Evolutionary conservation across 257 asterid species (phyloP).

Genomic region (Solanum pinnatisectum): DNA sequence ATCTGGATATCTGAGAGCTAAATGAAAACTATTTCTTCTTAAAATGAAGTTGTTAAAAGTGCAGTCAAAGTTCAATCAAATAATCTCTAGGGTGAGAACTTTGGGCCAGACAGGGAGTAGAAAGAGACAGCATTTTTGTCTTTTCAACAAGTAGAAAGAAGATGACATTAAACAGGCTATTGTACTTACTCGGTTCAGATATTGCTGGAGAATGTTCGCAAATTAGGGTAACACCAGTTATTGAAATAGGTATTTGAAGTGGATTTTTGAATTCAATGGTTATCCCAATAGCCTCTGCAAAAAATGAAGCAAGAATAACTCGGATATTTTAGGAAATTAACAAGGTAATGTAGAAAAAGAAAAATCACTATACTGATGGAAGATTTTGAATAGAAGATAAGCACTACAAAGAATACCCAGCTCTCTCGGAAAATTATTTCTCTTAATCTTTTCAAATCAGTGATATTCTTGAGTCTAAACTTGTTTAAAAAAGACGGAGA

Average conservation of each 20-base stretch:
- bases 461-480: not conserved
- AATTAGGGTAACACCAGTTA: conserved; percentile 63
- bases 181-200: conserved; percentile 42
- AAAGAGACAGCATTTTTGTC: not conserved
- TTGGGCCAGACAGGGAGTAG: not conserved
- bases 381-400: not conserved
- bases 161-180: not conserved
- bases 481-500: not conserved
- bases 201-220: conserved; percentile 67
- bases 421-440: not conserved
- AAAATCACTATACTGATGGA: not conserved
- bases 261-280: conserved; percentile 77
- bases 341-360: conserved; percentile 8
- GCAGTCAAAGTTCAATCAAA: not conserved
- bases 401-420: not conserved
- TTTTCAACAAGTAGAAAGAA: not conserved
- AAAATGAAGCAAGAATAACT: conserved; percentile 9
- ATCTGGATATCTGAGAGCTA: not conserved
- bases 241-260: conserved; percentile 79
- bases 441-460: not conserved
- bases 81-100: not conserved
- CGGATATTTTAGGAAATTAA: conserved; percentile 1
- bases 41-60: not conserved
- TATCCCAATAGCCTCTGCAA: conserved; percentile 79
- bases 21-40: not conserved